Evolutionary conservation across 2,329 filamentous ascomycete genomes (phyloP).

Genomic region (Coniochaeta sp.): DNA sequence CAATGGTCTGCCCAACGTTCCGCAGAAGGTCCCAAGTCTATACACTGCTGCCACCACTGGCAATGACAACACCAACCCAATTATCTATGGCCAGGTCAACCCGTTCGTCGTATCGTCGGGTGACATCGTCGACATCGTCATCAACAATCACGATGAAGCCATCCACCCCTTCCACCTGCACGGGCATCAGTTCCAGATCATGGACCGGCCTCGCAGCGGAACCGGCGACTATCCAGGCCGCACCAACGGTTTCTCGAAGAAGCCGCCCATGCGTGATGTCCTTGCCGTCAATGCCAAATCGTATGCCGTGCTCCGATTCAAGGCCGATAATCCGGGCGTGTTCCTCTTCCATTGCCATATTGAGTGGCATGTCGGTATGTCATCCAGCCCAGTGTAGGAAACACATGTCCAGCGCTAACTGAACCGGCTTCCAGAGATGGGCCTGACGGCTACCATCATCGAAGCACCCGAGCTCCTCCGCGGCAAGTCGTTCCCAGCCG

Average conservation of each 20-base stretch:
- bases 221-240: constrained; percentile 27
- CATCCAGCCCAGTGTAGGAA: not conserved
- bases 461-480: constrained; percentile 52
- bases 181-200: constrained; percentile 48
- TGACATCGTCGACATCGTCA: constrained; percentile 36
- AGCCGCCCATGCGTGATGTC: constrained; percentile 28
- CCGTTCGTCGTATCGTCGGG: constrained; percentile 30
- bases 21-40: constrained; percentile 61
- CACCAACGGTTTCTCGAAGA: constrained; percentile 17
- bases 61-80: constrained; percentile 29
- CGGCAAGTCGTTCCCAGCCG: constrained; percentile 45
- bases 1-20: constrained; percentile 62
- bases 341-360: constrained; percentile 55
- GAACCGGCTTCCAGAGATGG: constrained; percentile 26
- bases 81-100: constrained; percentile 34
- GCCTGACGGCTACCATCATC: constrained; percentile 46
- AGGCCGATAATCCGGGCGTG: constrained; percentile 43
- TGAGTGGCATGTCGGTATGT: constrained; percentile 48
- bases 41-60: constrained; percentile 62
- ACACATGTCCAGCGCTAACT: not conserved
- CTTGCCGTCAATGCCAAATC: constrained; percentile 31
- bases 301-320: constrained; percentile 44
- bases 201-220: constrained; percentile 30
- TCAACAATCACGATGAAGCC: constrained; percentile 41
- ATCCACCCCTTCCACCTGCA: constrained; percentile 47